phyloP scores from a whole-genome alignment of 345 rosid genomes.

The Noccaea caerulescens region DNA sequence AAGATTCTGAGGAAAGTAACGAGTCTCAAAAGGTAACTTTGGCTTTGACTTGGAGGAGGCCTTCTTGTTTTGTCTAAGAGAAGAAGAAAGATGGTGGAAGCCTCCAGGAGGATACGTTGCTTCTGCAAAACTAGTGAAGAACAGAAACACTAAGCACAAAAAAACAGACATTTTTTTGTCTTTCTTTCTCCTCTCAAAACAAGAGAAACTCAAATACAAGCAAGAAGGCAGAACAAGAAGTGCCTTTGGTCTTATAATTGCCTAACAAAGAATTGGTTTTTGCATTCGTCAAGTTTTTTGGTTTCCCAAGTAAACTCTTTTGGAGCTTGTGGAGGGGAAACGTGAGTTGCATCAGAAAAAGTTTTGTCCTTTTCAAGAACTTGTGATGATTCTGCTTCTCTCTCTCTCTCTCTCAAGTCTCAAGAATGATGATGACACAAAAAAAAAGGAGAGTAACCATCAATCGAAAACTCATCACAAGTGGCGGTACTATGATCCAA shows the following conservation, averaged over 20 bases:
- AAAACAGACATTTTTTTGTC: constrained; percentile 25
- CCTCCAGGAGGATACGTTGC: constrained; percentile 38
- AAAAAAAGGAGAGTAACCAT: constrained; percentile 17
- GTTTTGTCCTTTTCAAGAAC: constrained; percentile 39
- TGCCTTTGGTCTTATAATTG: constrained; percentile 18
- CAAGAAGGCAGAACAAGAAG: constrained; percentile 7
- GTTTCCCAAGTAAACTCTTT: constrained; percentile 41
- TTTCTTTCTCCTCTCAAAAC: constrained; percentile 16
- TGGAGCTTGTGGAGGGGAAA: constrained; percentile 29
- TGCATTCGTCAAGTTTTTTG: constrained; percentile 35
- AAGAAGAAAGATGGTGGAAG: constrained; percentile 43
- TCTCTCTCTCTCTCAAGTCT: constrained; percentile 12
- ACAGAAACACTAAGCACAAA: constrained; percentile 30
- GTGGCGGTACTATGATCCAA: constrained; percentile 34
- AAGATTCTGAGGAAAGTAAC: constrained; percentile 68
- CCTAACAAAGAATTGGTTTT: constrained; percentile 22
- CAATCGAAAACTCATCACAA: constrained; percentile 26
- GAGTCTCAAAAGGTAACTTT: constrained; percentile 49
- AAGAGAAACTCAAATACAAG: constrained; percentile 14
- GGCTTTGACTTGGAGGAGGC: constrained; percentile 37
- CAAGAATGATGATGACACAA: constrained; percentile 33
- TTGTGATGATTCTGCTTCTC: constrained; percentile 22
- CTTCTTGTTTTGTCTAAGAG: constrained; percentile 42
- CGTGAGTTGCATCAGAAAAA: constrained; percentile 31
- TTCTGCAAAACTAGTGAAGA: constrained; percentile 32